Evolutionary conservation across 140 eudicot species (phyloP), one percentile per base, ranked within the genome.

Genomic region (Anethum foeniculum): DNA sequence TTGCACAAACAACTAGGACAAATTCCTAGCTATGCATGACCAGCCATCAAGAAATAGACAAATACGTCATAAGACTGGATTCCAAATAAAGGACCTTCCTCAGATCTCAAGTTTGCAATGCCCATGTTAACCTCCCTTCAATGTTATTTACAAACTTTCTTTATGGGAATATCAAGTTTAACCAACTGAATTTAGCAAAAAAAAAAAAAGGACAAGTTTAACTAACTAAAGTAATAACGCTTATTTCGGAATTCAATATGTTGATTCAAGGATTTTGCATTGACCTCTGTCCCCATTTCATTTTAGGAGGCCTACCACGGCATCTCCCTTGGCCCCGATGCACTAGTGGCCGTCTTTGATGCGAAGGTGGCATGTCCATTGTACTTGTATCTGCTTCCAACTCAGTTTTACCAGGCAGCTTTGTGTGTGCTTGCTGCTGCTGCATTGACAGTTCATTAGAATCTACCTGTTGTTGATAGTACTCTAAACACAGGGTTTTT

Each of bases 271-370:
- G 6, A 62, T 62, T 62, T 62, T 62, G 69, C 32, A 60, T 60
- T 25, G 28, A 60, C 69, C 69, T 62, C 69, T 62, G 69, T 62
- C 69, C 69, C 5, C 10, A 11, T 32, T 52, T 77, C 23, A 25
- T 27, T 16, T 77, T 77, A 21, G 71, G 71, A 52, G 80, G 80
- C 71, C 72, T 54, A 65, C 80, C 80, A 15, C 80, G 80, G 18
- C 49, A 71, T 7, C 80, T 65, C 41, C 51, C 32, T 32, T 6
- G 34, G 7, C 47, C 44, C 43, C 34, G 28, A 2, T 16, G 36
- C 80, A 48, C 19, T 48, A 2, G n/a, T 19, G 36, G 25, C 21
- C 8, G 27, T 41, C 43, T 64, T 51, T 51, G 49, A 51, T 38
- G 25, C 34, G 49, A 76, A 48, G 79, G 67, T 49, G 43, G 19